Base-by-base conservation (phyloP, 108 stramenopile genomes). In the Licmophora abbreviata region DNA sequence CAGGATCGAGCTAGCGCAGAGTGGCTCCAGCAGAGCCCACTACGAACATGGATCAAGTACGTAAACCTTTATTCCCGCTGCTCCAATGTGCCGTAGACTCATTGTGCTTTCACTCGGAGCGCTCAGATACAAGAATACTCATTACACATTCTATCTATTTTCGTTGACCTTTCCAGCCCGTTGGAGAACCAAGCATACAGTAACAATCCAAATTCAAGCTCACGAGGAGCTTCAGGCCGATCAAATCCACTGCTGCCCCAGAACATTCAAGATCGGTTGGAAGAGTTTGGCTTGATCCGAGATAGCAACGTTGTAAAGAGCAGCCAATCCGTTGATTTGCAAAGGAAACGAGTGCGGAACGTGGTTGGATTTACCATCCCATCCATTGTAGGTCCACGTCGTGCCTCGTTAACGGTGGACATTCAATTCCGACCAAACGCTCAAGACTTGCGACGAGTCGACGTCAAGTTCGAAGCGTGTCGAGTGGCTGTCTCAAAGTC, bases 111-210 rank as follows among this genome's bases (percentile, higher is more conserved):
- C n/a, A n/a, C n/a, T n/a, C n/a, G n/a, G n/a, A n/a, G n/a, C n/a
- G n/a, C n/a, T n/a, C n/a, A n/a, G n/a, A n/a, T n/a, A n/a, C n/a
- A n/a, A n/a, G n/a, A n/a, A n/a, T n/a, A n/a, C n/a, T n/a, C n/a
- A n/a, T n/a, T n/a, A n/a, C n/a, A n/a, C n/a, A n/a, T n/a, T n/a
- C n/a, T n/a, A n/a, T n/a, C n/a, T n/a, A n/a, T n/a, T n/a, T n/a
- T n/a, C n/a, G n/a, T n/a, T n/a, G n/a, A n/a, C n/a, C n/a, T n/a
- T 36, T 26, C 36, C 27, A 71, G 45, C 58, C 87, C 87, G 18
- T 36, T 89, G 11, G 87, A 89, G 63, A 85, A 89, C 57, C 87
- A 89, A 66, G 69, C 80, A 21, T 89, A 89, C 63, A 77, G 73
- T 63, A 85, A 83, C 56, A 85, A 85, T 57, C 78, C 81, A 22